A percentile compares a stretch with the other conserved stretches of the same genome.
phyloP scores from a whole-genome alignment of 2,329 filamentous ascomycete species.

The Aureobasidium zeae region DNA sequence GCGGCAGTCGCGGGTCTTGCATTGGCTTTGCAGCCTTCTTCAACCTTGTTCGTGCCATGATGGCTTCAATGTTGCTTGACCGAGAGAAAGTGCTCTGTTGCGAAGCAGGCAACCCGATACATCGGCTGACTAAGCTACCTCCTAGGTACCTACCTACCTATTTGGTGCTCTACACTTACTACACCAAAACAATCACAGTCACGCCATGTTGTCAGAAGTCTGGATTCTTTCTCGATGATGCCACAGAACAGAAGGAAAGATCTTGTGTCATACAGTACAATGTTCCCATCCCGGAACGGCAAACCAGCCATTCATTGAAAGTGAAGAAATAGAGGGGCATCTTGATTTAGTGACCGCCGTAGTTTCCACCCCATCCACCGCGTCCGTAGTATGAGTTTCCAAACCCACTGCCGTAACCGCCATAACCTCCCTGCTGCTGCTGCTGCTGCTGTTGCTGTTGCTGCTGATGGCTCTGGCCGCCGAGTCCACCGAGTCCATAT shows the following conservation, averaged over 20 bases:
- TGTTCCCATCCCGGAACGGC: slow-evolving; percentile 10
- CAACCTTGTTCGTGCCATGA: slow-evolving; percentile 12
- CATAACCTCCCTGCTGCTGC: slow-evolving; percentile 36
- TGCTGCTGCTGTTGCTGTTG: slow-evolving; percentile 33
- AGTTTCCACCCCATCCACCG: slow-evolving; percentile 29
- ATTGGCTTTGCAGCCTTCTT: slow-evolving; percentile 12
- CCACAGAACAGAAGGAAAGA: slow-evolving; percentile 15
- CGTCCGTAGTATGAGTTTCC: slow-evolving; percentile 27
- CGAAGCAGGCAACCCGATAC: no score
- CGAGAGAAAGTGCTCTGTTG: no score
- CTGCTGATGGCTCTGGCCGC: slow-evolving; percentile 36
- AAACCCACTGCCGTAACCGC: slow-evolving; percentile 28
- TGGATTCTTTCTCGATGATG: slow-evolving; percentile 14
- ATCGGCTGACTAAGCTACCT: no score
- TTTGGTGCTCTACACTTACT: no score
- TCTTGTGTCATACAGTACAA: slow-evolving; percentile 14
- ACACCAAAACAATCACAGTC: no score
- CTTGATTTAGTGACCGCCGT: slow-evolving; percentile 20
- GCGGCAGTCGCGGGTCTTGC: slow-evolving; percentile 19
- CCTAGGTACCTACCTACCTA: no score
- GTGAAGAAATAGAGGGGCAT: slow-evolving; percentile 14
- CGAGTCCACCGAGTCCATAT: slow-evolving; percentile 43
- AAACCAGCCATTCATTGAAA: slow-evolving; percentile 11
- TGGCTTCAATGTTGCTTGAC: no score
- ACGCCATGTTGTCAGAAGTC: slow-evolving; percentile 9